A percentile compares a stretch with the other conserved stretches of the same genome.
These are phyloP conservation scores for Chrysochromulina parva DNA, from an alignment of 78 protist genomes.

Conservation along the genomic window DNA sequence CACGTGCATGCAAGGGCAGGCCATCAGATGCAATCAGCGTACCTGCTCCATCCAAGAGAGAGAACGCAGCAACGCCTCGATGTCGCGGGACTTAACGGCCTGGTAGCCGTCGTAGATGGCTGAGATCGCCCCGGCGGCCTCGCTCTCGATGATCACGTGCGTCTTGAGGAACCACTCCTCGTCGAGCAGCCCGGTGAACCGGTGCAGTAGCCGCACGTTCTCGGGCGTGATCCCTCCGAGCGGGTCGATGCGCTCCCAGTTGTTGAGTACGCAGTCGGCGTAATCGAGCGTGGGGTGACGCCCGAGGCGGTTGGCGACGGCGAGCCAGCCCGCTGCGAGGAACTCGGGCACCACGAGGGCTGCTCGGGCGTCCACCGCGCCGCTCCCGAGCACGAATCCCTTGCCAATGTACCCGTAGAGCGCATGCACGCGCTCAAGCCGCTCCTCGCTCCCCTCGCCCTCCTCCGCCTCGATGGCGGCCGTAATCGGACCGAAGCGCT, in stretches of 20 bases:
- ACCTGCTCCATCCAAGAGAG: neutral
- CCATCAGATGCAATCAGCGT: neutral
- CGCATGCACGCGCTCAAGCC: conserved; percentile 12
- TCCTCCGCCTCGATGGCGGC: neutral
- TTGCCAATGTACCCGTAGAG: neutral
- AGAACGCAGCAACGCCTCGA: neutral
- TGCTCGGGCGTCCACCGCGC: neutral
- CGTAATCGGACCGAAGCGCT: neutral
- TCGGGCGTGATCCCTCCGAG: neutral
- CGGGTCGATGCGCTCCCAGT: neutral
- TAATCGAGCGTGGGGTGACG: conserved; percentile 13
- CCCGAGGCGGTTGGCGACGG: neutral
- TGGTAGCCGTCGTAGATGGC: neutral
- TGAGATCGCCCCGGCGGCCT: neutral
- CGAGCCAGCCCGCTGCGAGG: neutral
- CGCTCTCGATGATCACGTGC: conserved; percentile 17
- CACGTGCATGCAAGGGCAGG: no score
- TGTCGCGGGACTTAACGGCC: neutral
- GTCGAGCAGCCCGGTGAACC: conserved; percentile 29
- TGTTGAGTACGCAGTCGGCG: conserved; percentile 12
- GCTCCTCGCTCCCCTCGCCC: neutral
- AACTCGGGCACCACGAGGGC: neutral
- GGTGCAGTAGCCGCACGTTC: neutral
- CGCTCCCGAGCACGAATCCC: neutral
- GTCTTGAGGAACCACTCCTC: conserved; percentile 37